phyloP scores from a whole-genome alignment of 2,329 filamentous ascomycete species.

The Davidsoniella virescens region DNA sequence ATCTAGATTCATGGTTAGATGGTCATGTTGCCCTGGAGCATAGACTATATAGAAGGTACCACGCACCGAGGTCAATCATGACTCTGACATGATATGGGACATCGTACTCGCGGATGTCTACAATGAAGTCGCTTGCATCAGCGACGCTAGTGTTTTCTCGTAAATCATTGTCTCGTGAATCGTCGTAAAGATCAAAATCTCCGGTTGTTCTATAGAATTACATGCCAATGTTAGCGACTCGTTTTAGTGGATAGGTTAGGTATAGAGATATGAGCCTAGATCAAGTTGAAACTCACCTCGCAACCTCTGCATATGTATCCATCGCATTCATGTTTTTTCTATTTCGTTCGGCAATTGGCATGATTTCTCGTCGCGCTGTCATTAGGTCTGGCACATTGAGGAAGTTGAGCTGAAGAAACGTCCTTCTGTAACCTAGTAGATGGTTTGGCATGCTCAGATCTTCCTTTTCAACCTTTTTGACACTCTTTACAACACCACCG shows the following conservation, averaged over 20 bases:
- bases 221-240: conserved; percentile 13
- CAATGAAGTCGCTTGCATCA: conserved; percentile 91
- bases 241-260: neutral
- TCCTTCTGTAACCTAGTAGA: conserved; percentile 74
- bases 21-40: neutral
- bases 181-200: conserved; percentile 91
- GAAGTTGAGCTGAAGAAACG: conserved; percentile 75
- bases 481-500: conserved; percentile 66
- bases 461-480: conserved; percentile 73
- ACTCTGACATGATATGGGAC: conserved; percentile 98
- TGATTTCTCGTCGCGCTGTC: conserved; percentile 65
- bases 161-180: conserved; percentile 64
- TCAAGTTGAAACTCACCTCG: conserved; percentile 43
- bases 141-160: conserved; percentile 57
- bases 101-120: conserved; percentile 98
- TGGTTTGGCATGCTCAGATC: conserved; percentile 93
- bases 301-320: conserved; percentile 96
- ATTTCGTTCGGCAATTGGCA: conserved; percentile 90
- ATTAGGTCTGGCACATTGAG: conserved; percentile 75
- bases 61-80: conserved; percentile 73
- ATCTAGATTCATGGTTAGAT: conserved; percentile 36
- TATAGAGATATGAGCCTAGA: neutral
- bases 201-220: conserved; percentile 44
- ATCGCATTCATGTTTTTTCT: conserved; percentile 92
- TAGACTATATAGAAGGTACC: neutral